Evolutionary conservation across 1,139 yeast species (phyloP).

Genomic region (Suhomyces atakaporum): DNA sequence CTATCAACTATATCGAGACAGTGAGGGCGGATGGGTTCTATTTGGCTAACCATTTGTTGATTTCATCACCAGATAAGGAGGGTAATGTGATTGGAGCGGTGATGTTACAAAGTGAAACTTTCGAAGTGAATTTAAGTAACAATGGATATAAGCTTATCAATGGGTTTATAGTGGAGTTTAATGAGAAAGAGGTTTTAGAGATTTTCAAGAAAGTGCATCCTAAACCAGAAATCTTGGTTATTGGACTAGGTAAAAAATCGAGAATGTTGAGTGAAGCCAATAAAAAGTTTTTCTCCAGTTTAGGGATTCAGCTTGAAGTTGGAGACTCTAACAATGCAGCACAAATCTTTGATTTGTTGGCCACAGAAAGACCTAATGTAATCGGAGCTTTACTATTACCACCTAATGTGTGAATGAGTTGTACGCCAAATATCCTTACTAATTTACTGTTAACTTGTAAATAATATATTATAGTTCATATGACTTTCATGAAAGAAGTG

Average conservation of each 20-base stretch:
- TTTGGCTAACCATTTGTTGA: conserved; percentile 38
- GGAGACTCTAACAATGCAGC: conserved; percentile 70
- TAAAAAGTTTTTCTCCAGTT: conserved; percentile 45
- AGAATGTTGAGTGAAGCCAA: conserved; percentile 62
- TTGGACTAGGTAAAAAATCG: conserved; percentile 68
- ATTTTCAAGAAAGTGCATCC: conserved; percentile 65
- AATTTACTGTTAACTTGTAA: too few species aligned
- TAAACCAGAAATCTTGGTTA: conserved; percentile 71
- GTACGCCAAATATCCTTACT: too few species aligned
- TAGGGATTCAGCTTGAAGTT: conserved; percentile 71
- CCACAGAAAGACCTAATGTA: conserved; percentile 75
- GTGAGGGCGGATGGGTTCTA: conserved; percentile 45
- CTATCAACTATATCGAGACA: conserved; percentile 47
- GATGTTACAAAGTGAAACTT: conserved; percentile 63
- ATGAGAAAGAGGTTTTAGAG: conserved; percentile 39
- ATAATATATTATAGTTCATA: conserved; percentile 5
- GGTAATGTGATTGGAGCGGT: conserved; percentile 54
- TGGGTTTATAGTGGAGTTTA: conserved; percentile 48
- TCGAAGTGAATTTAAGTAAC: conserved; percentile 54
- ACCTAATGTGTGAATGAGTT: conserved; percentile 58
- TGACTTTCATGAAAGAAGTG: conserved; percentile 8
- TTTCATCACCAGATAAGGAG: conserved; percentile 48
- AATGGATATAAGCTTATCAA: conserved; percentile 40
- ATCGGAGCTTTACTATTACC: conserved; percentile 73
- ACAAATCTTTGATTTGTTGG: conserved; percentile 68